phyloP scores from a whole-genome alignment of 2,329 filamentous ascomycete species.

The Trichoderma sp. region DNA sequence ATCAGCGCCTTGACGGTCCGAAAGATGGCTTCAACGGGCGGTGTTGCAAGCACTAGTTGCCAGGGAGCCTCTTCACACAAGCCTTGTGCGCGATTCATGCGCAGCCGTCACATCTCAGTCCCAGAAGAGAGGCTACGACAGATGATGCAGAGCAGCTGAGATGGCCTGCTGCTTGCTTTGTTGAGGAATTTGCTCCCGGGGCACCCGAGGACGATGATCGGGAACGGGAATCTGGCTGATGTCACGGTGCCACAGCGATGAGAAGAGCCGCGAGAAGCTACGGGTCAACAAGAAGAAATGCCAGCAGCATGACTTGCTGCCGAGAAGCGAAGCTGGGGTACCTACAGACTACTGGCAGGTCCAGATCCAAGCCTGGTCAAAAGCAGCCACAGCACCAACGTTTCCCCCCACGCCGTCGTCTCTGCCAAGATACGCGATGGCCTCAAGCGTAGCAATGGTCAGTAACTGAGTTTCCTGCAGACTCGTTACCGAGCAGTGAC shows the following conservation, averaged over 20 bases:
- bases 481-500: neutral
- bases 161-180: neutral
- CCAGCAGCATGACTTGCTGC: neutral
- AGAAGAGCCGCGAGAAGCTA: constrained; percentile 2
- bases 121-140: neutral
- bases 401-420: constrained; percentile 3
- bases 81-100: neutral
- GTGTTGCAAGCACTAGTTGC: neutral
- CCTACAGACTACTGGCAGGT: neutral
- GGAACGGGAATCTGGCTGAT: constrained; percentile 21
- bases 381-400: neutral
- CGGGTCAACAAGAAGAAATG: neutral
- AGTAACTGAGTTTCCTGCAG: neutral
- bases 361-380: neutral
- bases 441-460: neutral
- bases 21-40: neutral
- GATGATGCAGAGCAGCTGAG: neutral
- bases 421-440: constrained; percentile 14
- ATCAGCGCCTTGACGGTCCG: neutral
- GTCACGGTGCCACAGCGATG: constrained; percentile 23
- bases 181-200: constrained; percentile 11
- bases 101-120: neutral
- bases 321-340: neutral
- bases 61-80: neutral
- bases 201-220: constrained; percentile 14